These are phyloP conservation scores for Peniophora sp. DNA, from an alignment of 1,284 basidiomycete species.

Conservation along the genomic window DNA sequence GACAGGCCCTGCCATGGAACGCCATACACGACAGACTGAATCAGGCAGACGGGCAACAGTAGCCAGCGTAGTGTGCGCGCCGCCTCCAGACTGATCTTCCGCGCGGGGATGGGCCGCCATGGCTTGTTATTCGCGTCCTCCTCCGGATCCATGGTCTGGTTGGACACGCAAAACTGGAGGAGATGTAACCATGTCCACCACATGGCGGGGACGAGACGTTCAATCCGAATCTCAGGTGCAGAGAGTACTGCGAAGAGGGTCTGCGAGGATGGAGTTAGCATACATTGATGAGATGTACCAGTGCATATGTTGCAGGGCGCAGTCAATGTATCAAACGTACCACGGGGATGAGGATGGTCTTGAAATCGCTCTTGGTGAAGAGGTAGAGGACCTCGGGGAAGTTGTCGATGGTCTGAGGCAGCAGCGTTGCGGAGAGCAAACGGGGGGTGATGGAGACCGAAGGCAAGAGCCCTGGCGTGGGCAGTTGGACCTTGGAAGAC, in stretches of 20 bases:
- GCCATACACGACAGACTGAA: constrained; percentile 22
- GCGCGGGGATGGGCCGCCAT: constrained; percentile 34
- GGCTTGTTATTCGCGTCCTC: constrained; percentile 36
- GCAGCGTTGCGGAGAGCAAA: neutral
- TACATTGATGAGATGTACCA: neutral
- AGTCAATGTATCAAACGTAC: constrained; percentile 1
- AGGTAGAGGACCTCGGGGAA: neutral
- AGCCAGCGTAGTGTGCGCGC: constrained; percentile 27
- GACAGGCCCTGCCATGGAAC: constrained; percentile 20
- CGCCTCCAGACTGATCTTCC: constrained; percentile 25
- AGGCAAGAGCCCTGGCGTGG: neutral
- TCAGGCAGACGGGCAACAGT: constrained; percentile 24
- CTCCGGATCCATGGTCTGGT: constrained; percentile 28
- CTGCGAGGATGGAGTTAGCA: constrained; percentile 15
- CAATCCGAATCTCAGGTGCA: constrained; percentile 17
- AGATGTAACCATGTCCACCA: constrained; percentile 38
- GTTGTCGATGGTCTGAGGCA: neutral
- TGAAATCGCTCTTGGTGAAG: constrained; percentile 1
- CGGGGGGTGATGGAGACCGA: neutral
- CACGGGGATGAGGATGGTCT: neutral
- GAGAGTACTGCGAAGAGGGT: constrained; percentile 24
- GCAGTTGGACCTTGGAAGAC: neutral
- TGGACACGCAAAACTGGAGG: constrained; percentile 32
- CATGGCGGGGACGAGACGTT: constrained; percentile 12
- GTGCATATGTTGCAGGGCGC: neutral